Base-by-base conservation (phyloP, 2,329 filamentous ascomycete species). In the Sclerotinia spermophila region DNA sequence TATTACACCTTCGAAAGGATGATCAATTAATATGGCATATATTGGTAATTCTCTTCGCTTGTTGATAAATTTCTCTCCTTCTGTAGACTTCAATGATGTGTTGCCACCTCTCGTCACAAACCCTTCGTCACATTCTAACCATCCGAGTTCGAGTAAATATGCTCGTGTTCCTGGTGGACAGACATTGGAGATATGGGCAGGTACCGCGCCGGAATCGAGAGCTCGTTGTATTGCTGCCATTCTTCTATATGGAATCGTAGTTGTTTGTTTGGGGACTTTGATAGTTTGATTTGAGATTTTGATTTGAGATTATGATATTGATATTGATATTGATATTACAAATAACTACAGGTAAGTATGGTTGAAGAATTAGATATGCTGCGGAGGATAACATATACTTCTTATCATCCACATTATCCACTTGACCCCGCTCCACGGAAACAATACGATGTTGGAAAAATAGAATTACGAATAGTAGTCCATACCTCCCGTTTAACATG, bases 151-250 rank as follows among this genome's bases (percentile, higher is more conserved):
- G 27, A 84, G 75, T 21, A 85, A 76, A 75, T 83, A 82, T 77
- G 84, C 83, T 75, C 83, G 84, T 7, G 83, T 85, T 10, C 83
- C 83, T 17, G 75, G 72, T 0, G 82, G 83, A 71, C 81, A 84
- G 62, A 76, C 73, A 55, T 77, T 77, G 15, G 75, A 75, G 27
- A 77, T 59, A 33, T 74, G 75, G 17, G 58, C 55, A 0, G 74
- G 75, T 10, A 77, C 74, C 2, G 76, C 75, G 21, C 76, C 75
- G 21, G 72, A 44, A 42, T 75, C 71, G 30, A 77, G 71, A 21
- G 74, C 73, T 64, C 72, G 70, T 70, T 76, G 76, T 45, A 76
- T 76, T 53, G 30, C 75, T 69, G 76, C 68, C 74, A 76, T 76
- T 33, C 13, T 69, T 56, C 24, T n/a, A 24, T 58, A 21, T 55